Percentiles rank a stretch among this genome's conserved stretches.
phyloP scores from a whole-genome alignment of 345 rosid species.

The Pistacia vera region DNA sequence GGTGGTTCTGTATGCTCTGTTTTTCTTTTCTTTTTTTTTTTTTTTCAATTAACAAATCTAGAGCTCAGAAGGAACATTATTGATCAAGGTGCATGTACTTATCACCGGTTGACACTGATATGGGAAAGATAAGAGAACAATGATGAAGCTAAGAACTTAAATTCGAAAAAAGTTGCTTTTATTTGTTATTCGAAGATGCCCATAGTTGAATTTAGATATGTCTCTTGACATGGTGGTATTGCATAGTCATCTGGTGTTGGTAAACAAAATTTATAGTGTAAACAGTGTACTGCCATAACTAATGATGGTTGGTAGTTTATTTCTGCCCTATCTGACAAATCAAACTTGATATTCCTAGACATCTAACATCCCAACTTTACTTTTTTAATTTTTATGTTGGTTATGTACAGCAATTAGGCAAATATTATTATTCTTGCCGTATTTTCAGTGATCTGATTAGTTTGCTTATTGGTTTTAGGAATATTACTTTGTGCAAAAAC shows the following conservation, averaged over 20 bases:
- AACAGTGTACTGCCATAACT: not conserved
- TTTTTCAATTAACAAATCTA: not conserved
- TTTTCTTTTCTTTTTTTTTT: not conserved
- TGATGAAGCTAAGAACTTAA: slow-evolving; percentile 3
- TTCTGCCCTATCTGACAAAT: not conserved
- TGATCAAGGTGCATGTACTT: not conserved
- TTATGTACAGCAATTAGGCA: not conserved
- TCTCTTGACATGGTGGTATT: not conserved
- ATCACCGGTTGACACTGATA: not conserved
- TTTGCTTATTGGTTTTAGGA: slow-evolving; percentile 44
- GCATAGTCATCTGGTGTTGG: not conserved
- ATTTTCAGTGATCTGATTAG: slow-evolving; percentile 12
- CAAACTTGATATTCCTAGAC: not conserved
- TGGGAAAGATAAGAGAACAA: not conserved
- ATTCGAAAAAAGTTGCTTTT: not conserved
- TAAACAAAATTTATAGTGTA: not conserved
- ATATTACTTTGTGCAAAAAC: slow-evolving; percentile 92
- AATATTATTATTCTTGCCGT: not conserved
- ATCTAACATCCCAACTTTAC: not conserved
- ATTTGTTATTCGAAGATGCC: not conserved
- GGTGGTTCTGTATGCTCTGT: not conserved
- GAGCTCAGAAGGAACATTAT: not conserved
- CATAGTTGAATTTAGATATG: not conserved
- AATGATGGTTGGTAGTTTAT: not conserved
- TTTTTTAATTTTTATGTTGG: not conserved